Percentiles rank a stretch among this genome's conserved stretches.
Evolutionary conservation across 257 asterid species (phyloP).

Genomic region (Nicotiana tabacum): DNA sequence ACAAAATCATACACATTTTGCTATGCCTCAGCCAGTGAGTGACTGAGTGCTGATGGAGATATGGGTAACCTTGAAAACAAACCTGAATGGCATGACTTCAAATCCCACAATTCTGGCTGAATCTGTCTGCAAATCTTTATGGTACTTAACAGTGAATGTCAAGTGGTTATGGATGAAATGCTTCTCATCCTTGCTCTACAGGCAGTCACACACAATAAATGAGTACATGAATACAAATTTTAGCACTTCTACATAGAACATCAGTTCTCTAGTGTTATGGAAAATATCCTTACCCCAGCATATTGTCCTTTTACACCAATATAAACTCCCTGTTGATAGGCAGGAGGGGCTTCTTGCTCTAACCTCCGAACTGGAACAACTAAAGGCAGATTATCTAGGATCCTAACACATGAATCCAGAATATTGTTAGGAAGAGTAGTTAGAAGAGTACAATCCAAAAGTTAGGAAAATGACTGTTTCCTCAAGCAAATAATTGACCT

Average conservation of each 20-base stretch:
- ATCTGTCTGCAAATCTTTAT: conserved; percentile 58
- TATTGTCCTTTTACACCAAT: conserved; percentile 70
- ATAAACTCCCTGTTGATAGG: conserved; percentile 64
- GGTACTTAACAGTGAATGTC: conserved; percentile 63
- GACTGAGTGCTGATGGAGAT: not conserved
- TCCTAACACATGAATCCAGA: conserved; percentile 36
- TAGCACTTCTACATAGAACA: not conserved
- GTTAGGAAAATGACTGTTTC: not conserved
- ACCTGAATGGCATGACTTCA: conserved; percentile 75
- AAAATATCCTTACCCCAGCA: conserved; percentile 52
- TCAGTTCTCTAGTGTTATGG: not conserved
- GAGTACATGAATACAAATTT: not conserved
- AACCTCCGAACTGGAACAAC: conserved; percentile 63
- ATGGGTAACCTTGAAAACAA: not conserved
- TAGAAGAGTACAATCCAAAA: not conserved
- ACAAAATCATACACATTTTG: not conserved
- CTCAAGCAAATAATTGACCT: conserved; percentile 15
- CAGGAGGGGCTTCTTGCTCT: conserved; percentile 53
- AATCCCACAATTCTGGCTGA: conserved; percentile 72
- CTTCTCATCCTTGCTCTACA: conserved; percentile 75
- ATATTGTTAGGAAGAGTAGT: not conserved
- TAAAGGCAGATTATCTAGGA: conserved; percentile 75
- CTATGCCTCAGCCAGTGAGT: not conserved
- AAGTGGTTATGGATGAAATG: conserved; percentile 65
- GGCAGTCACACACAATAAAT: not conserved